A percentile compares a stretch with the other conserved stretches of the same genome.
Conservation (phyloP, 2,329 filamentous ascomycete species). For the Saccharata proteae region DNA sequence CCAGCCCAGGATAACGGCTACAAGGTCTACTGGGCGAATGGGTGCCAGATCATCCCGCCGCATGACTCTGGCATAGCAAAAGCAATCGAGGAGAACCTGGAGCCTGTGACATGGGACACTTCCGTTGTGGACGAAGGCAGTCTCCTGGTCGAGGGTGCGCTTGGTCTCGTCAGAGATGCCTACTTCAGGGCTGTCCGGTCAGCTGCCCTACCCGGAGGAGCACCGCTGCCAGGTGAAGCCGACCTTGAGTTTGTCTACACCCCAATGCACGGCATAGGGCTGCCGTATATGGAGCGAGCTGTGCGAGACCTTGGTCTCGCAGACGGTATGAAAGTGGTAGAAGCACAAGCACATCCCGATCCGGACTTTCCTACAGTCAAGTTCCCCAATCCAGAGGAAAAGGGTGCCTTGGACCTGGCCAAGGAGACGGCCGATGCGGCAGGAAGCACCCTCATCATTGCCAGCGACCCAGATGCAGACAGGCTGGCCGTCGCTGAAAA, state of each 20-base stretch:
- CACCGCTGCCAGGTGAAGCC: constrained; percentile 11
- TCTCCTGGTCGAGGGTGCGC: constrained; percentile 29
- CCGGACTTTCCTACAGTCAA: constrained; percentile 52
- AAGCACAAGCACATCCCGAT: constrained; percentile 44
- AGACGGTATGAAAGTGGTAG: constrained; percentile 36
- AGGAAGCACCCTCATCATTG: constrained; percentile 41
- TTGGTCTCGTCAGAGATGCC: constrained; percentile 28
- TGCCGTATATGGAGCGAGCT: constrained; percentile 34
- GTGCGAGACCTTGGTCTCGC: constrained; percentile 25
- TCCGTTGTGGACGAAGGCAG: constrained; percentile 27
- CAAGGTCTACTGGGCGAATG: constrained; percentile 55
- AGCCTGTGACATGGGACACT: constrained; percentile 38
- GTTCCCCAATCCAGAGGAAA: constrained; percentile 55
- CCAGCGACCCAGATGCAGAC: constrained; percentile 55
- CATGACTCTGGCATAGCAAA: constrained; percentile 46
- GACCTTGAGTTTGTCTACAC: constrained; percentile 40
- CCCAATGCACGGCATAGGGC: constrained; percentile 45
- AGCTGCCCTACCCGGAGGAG: constrained; percentile 23
- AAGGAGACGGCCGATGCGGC: constrained; percentile 40
- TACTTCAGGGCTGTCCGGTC: constrained; percentile 33
- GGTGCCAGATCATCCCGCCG: constrained; percentile 53
- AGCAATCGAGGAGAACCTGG: constrained; percentile 43
- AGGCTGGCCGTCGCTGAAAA: constrained; percentile 50
- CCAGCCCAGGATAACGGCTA: constrained; percentile 54
- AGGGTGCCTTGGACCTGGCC: constrained; percentile 48